Conservation (phyloP, 1,284 basidiomycete species). For the Stereum hirsutum region DNA sequence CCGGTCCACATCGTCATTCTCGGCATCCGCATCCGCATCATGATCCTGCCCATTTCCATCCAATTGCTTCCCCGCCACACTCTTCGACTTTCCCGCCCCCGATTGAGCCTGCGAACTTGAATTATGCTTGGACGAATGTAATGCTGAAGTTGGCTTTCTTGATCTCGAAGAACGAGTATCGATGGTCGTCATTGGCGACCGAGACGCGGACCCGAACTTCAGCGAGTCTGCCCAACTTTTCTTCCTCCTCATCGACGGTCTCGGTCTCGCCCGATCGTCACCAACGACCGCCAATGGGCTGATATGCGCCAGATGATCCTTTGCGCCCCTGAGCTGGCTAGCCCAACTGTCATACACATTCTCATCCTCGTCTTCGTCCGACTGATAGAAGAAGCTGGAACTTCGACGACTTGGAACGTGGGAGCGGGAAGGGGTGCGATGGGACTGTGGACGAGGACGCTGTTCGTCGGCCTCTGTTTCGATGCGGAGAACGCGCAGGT, state of each 20-base stretch:
- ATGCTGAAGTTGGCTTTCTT: too few species aligned
- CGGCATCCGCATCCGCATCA: conserved; percentile 44
- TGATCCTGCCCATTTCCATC: conserved; percentile 16
- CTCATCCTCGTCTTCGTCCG: conserved; percentile 12
- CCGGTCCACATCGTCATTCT: conserved; percentile 33
- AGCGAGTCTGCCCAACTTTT: conserved; percentile 34
- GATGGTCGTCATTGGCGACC: conserved; percentile 38
- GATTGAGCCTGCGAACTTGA: too few species aligned
- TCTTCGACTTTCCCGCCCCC: not conserved
- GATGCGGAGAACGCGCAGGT: conserved; percentile 70
- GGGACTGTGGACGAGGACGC: conserved; percentile 10
- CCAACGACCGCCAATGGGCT: conserved; percentile 85
- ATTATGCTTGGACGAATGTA: too few species aligned
- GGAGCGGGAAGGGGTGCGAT: too few species aligned
- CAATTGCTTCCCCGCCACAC: not conserved
- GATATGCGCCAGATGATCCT: conserved; percentile 82
- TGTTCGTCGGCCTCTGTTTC: conserved; percentile 18
- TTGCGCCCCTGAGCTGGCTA: conserved; percentile 41
- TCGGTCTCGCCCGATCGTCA: conserved; percentile 35
- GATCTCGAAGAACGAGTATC: too few species aligned
- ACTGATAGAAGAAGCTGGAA: conserved; percentile 12
- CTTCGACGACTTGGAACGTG: conserved; percentile 8
- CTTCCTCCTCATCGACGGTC: conserved; percentile 23
- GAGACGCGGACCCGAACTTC: conserved; percentile 16
- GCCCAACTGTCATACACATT: conserved; percentile 12